These are phyloP conservation scores for Periconia sp. DNA, from an alignment of 2,329 filamentous ascomycete genomes.

Conservation along the genomic window DNA sequence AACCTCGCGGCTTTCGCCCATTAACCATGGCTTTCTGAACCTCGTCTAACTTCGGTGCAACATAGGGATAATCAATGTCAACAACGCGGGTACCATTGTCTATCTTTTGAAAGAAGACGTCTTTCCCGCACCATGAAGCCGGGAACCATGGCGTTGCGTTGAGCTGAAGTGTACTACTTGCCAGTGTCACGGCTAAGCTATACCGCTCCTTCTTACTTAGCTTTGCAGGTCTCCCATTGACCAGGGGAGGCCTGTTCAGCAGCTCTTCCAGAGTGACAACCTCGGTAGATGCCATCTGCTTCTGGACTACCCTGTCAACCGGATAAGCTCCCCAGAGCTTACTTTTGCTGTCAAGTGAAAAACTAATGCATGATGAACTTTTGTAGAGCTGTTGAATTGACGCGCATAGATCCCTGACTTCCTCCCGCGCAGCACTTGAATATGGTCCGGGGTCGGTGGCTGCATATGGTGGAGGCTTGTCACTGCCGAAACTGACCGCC, in stretches of 20 bases:
- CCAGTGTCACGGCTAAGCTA: constrained; percentile 42
- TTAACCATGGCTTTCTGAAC: constrained; percentile 9
- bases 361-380: constrained; percentile 34
- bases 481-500: constrained; percentile 40
- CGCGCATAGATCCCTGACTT: constrained; percentile 44
- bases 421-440: constrained; percentile 22
- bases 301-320: constrained; percentile 20
- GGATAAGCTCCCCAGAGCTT: constrained; percentile 38
- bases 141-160: constrained; percentile 45
- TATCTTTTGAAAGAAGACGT: constrained; percentile 41
- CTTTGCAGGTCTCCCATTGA: constrained; percentile 33
- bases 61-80: constrained; percentile 41
- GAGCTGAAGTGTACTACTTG: constrained; percentile 43
- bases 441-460: constrained; percentile 22
- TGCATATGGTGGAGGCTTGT: constrained; percentile 39
- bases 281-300: constrained; percentile 17
- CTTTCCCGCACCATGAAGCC: constrained; percentile 37
- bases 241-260: constrained; percentile 28
- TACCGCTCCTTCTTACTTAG: constrained; percentile 45
- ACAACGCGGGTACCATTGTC: constrained; percentile 21
- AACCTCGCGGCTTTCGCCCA: constrained; percentile 16
- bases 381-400: constrained; percentile 38
- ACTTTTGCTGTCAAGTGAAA: constrained; percentile 39
- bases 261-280: constrained; percentile 40
- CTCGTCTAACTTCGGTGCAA: constrained; percentile 24